Evolutionary conservation across 306 rosid species (phyloP), one percentile per base, ranked within the genome.

Genomic region (Spatholobus suberectus): DNA sequence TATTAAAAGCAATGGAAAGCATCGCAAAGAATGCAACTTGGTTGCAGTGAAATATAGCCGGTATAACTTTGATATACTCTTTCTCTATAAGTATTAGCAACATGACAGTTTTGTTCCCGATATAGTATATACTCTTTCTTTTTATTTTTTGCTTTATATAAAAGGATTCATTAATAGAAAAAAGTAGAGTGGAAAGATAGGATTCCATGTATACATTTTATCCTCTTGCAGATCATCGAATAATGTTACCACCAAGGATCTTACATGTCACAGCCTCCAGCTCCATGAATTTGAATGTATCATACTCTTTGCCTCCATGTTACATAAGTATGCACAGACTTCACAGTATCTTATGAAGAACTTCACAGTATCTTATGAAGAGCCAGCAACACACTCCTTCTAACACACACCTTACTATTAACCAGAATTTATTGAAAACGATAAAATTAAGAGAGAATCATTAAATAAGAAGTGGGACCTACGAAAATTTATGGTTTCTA

Each of bases 141-240:
- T 38, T 74, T n/a, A n/a, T 38, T 20, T 29, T 11, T 6, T 40
- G 12, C 72, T 52, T 54, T 51, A 27, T 41, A 73, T 38, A 52
- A 10, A 79, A 73, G 8, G 75, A 52, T 10, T 65, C 26, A 29
- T 27, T 65, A 21, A 62, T 51, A 63, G 51, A 55, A 35, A 68
- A 63, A 73, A 59, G 34, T 40, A 38, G 58, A 43, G 52, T 15
- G 14, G 24, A 40, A 77, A 17, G 57, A 32, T 54, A 73, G 49
- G 26, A 54, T 62, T 78, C 62, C 18, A 5, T 32, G 37, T 44
- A 54, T 32, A 73, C 49, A 52, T 65, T 71, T 70, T 62, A 49
- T 73, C 46, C 69, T 66, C 75, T 52, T 70, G 67, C 70, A 76
- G 62, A 81, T 29, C 26, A 76, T 62, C 21, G 76, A 79, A 67